Percentiles rank a stretch among this genome's conserved stretches.
These are phyloP conservation scores for Lactuca sativa DNA, from an alignment of 129 eudicot genomes.

Conservation along the genomic window DNA sequence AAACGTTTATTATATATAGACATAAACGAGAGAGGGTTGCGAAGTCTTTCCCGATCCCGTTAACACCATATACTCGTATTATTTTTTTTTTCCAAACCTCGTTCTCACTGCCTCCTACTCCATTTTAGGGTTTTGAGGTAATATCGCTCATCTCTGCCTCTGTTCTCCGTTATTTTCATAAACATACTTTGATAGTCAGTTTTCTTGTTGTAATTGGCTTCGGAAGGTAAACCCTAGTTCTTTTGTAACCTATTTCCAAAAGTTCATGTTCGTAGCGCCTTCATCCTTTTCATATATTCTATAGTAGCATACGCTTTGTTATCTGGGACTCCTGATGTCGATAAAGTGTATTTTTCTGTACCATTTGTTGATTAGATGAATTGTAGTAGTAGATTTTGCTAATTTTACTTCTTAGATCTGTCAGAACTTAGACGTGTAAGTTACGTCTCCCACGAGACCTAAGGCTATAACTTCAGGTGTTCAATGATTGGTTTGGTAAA, in stretches of 20 bases:
- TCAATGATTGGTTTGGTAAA: constrained; percentile 3
- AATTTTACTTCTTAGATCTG: constrained; percentile 15
- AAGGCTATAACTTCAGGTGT: constrained; percentile 2
- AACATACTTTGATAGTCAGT: not conserved
- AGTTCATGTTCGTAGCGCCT: not conserved
- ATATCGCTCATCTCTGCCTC: not conserved
- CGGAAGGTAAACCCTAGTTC: constrained; percentile 19
- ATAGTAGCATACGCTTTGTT: not conserved
- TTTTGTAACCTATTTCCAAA: constrained; percentile 2
- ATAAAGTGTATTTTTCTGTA: not conserved
- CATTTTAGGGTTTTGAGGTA: constrained; percentile 37
- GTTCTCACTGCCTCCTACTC: constrained; percentile 23
- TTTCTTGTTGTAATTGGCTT: not conserved
- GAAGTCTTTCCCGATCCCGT: not conserved
- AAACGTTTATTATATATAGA: not conserved
- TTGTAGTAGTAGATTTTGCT: not conserved
- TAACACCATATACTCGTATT: not conserved
- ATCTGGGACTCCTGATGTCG: not conserved
- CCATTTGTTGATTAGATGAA: not conserved
- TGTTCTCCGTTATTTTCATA: not conserved
- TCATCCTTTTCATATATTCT: not conserved
- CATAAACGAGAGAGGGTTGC: constrained; percentile 1
- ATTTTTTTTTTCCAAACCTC: constrained; percentile 1
- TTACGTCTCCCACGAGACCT: not conserved
- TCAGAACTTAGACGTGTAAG: not conserved